A percentile compares a stretch with the other conserved stretches of the same genome.
phyloP scores from a whole-genome alignment of 352 stramenopile species.

The Phytophthora tubulina region DNA sequence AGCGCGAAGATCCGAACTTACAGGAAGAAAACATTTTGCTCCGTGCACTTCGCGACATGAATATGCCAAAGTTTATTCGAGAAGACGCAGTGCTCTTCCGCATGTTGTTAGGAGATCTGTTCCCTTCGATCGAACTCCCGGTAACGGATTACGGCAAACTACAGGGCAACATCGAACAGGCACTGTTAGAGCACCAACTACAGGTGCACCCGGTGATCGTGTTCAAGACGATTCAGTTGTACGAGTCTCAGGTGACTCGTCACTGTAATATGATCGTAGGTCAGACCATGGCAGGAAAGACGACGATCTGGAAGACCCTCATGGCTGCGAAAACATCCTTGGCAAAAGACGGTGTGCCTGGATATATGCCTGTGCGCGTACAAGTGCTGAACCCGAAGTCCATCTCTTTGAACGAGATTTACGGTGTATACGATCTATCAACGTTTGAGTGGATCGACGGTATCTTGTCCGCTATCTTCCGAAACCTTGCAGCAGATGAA shows the following conservation, averaged over 20 bases:
- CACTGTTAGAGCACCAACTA: conserved; percentile 85
- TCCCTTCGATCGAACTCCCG: conserved; percentile 88
- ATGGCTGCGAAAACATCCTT: conserved; percentile 79
- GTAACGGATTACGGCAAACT: conserved; percentile 93
- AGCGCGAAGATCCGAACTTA: conserved; percentile 95
- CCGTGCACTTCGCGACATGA: conserved; percentile 95
- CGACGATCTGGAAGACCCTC: conserved; percentile 88
- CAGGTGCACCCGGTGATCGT: conserved; percentile 93
- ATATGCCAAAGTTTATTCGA: conserved; percentile 95
- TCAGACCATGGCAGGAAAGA: conserved; percentile 92
- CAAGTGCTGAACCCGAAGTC: conserved; percentile 92
- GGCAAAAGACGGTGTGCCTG: conserved; percentile 72
- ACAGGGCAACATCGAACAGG: conserved; percentile 89
- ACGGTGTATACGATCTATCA: conserved; percentile 90
- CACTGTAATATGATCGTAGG: conserved; percentile 96
- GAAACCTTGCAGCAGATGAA: conserved; percentile 78
- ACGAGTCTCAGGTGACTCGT: conserved; percentile 95
- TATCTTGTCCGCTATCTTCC: conserved; percentile 86
- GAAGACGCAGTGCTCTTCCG: conserved; percentile 94
- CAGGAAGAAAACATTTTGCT: conserved; percentile 97
- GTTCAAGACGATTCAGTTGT: conserved; percentile 96
- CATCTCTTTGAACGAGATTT: conserved; percentile 91
- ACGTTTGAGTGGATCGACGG: conserved; percentile 91
- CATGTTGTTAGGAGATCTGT: conserved; percentile 91
- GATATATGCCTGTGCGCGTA: conserved; percentile 87